Conservation (phyloP, 2,329 filamentous ascomycete species). For the Dothideomycetes sp. region DNA sequence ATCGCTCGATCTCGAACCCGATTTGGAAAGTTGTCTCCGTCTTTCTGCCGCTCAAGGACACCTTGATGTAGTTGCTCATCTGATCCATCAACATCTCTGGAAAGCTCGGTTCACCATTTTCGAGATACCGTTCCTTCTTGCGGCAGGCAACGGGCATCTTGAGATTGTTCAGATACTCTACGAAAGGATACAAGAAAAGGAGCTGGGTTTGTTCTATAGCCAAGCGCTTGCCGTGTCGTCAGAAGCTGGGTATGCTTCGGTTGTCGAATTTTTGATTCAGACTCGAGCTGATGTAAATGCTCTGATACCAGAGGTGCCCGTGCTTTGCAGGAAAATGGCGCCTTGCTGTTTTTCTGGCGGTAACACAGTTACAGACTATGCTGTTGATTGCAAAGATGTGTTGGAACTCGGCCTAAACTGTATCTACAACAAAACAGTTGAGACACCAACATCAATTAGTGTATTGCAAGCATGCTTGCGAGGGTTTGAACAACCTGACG, state of each 20-base stretch:
- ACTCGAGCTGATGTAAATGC: background rate
- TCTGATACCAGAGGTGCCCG: background rate
- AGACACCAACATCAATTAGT: background rate
- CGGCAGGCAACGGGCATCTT: background rate
- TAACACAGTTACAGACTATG: too few relatives aligned
- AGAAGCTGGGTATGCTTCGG: background rate
- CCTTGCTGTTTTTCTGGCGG: too few relatives aligned
- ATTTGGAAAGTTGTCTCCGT: too few relatives aligned
- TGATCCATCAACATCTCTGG: background rate
- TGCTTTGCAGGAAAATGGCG: too few relatives aligned
- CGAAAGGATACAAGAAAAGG: background rate
- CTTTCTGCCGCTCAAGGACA: background rate
- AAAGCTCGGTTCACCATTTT: background rate
- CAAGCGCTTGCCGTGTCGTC: background rate
- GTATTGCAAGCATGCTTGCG: background rate
- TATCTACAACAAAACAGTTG: background rate
- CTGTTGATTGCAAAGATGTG: too few relatives aligned
- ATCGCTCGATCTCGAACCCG: too few relatives aligned
- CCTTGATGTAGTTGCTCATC: background rate
- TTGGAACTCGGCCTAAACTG: background rate
- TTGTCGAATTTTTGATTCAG: background rate
- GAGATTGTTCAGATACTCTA: background rate
- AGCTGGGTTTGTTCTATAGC: background rate
- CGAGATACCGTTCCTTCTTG: background rate
- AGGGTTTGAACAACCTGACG: background rate